A percentile compares a stretch with the other conserved stretches of the same genome.
These are phyloP conservation scores for Trametes sanguinea DNA, from an alignment of 768 basidiomycete species.

Conservation along the genomic window DNA sequence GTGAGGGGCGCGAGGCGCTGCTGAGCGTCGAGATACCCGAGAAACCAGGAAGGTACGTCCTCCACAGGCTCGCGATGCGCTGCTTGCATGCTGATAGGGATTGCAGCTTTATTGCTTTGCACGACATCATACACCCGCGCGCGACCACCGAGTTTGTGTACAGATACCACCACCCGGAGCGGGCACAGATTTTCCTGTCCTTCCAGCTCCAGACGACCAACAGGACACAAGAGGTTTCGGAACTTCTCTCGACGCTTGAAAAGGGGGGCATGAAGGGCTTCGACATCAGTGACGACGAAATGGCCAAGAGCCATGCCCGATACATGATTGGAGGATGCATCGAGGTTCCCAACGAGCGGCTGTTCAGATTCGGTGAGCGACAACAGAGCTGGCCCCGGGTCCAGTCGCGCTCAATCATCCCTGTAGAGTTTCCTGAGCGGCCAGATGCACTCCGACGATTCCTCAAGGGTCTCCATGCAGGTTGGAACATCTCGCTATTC, in stretches of 20 bases:
- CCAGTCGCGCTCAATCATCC: background rate
- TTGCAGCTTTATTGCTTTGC: conserved; percentile 80
- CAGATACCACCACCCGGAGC: conserved; percentile 72
- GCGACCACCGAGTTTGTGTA: conserved; percentile 96
- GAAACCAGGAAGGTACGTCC: conserved; percentile 74
- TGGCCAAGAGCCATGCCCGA: conserved; percentile 91
- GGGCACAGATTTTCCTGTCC: conserved; percentile 88
- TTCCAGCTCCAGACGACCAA: conserved; percentile 73
- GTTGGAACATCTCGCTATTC: conserved; percentile 96
- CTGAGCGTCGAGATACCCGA: conserved; percentile 96
- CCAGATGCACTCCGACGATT: conserved; percentile 91
- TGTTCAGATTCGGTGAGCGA: conserved; percentile 90
- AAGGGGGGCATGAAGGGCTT: conserved; percentile 74
- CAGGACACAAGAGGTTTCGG: conserved; percentile 61
- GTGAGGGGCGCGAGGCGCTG: conserved; percentile 92
- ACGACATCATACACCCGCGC: conserved; percentile 86
- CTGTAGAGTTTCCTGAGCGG: conserved; percentile 90
- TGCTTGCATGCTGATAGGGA: conserved; percentile 7
- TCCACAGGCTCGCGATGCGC: background rate
- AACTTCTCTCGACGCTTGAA: conserved; percentile 64
- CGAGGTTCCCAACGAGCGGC: conserved; percentile 76
- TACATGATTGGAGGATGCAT: conserved; percentile 93
- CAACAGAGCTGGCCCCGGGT: background rate
- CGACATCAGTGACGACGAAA: conserved; percentile 93
- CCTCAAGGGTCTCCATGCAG: conserved; percentile 74